A percentile compares a stretch with the other conserved stretches of the same genome.
These are phyloP conservation scores for Fimicolochytrium jonesii DNA, from an alignment of 192 early-diverging fungal species.

Conservation along the genomic window DNA sequence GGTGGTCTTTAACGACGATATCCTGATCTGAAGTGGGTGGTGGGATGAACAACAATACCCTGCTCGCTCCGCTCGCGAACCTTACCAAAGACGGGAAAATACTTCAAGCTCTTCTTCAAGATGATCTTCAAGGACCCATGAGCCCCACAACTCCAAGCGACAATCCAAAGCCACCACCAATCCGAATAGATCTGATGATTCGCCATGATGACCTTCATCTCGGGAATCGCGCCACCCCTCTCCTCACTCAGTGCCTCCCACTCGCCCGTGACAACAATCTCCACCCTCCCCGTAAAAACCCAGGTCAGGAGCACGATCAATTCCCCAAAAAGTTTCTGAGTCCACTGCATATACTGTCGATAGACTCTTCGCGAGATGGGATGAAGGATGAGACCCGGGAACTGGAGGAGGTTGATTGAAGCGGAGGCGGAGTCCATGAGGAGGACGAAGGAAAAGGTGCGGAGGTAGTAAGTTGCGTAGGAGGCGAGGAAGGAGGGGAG, in stretches of 20 bases:
- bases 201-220: constrained; percentile 37
- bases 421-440: constrained; percentile 23
- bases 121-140: constrained; percentile 90
- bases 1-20: neutral
- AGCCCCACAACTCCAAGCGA: constrained; percentile 53
- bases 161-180: constrained; percentile 55
- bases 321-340: constrained; percentile 34
- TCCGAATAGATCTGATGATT: constrained; percentile 44
- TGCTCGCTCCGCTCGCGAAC: neutral
- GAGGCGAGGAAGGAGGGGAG: neutral
- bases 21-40: neutral
- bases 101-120: constrained; percentile 75
- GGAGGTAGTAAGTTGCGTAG: constrained; percentile 7
- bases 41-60: no score
- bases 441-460: constrained; percentile 26
- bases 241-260: constrained; percentile 17
- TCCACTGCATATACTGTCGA: constrained; percentile 31
- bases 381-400: constrained; percentile 20
- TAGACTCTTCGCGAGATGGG: constrained; percentile 26
- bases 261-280: constrained; percentile 44
- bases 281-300: constrained; percentile 34
- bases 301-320: constrained; percentile 30
- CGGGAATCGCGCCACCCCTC: neutral
- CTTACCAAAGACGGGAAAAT: constrained; percentile 82
- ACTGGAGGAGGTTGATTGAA: constrained; percentile 24